Percentiles rank a stretch among this genome's conserved stretches.
Evolutionary conservation across 352 stramenopile species (phyloP).

Genomic region (Pythium brassicae): DNA sequence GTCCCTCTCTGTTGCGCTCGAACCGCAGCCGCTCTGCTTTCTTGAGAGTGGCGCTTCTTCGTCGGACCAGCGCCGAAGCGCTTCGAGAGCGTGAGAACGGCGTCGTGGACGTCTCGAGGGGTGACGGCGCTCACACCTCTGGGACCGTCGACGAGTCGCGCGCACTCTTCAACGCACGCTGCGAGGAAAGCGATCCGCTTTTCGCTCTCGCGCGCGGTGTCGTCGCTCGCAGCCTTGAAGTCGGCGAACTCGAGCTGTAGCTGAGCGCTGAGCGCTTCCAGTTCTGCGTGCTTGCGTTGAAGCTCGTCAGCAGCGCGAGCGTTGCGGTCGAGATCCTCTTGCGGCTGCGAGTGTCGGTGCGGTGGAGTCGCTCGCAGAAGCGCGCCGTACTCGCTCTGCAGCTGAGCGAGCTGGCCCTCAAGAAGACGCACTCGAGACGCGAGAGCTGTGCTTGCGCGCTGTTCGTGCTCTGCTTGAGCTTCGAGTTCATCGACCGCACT

Average conservation of each 20-base stretch:
- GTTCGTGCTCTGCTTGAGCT: neutral
- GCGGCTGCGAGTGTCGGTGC: no score
- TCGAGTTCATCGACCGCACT: neutral
- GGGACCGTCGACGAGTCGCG: constrained; percentile 21
- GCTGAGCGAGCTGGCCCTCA: constrained; percentile 4
- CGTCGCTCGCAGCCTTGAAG: constrained; percentile 17
- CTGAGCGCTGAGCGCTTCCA: constrained; percentile 7
- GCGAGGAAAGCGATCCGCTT: constrained; percentile 40
- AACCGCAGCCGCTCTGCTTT: neutral
- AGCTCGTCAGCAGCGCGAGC: neutral
- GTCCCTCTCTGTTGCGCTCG: no score
- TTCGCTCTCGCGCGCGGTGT: constrained; percentile 26
- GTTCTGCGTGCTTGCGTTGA: constrained; percentile 3
- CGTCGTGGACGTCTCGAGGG: constrained; percentile 33
- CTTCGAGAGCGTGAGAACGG: constrained; percentile 28
- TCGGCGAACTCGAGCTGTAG: constrained; percentile 34
- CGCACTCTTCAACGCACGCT: constrained; percentile 37
- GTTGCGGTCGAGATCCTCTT: neutral
- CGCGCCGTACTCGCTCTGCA: constrained; percentile 9
- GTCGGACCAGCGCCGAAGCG: neutral
- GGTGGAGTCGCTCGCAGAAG: neutral
- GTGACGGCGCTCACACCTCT: constrained; percentile 12
- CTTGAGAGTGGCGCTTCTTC: neutral
- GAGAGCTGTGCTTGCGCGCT: neutral
- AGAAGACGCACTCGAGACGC: neutral